Evolutionary conservation across 352 stramenopile genomes (phyloP), one percentile per base, ranked within the genome.

Genomic region (Globisporangium takayamanum): DNA sequence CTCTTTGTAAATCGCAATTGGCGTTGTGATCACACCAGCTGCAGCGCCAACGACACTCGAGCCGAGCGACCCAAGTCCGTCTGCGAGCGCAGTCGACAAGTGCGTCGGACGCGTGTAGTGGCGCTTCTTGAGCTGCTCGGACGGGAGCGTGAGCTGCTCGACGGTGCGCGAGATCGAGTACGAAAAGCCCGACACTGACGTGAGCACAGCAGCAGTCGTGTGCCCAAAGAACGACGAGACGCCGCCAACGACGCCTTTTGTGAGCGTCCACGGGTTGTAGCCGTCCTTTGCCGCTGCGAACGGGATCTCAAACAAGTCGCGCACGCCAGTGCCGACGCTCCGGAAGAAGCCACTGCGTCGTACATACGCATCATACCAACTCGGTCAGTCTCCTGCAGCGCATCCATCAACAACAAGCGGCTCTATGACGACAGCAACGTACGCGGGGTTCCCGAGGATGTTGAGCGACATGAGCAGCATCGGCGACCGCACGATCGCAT

Each of bases 401-500:
- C 5, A 42, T 39, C 22, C 16, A 18, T 14, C 12, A 18, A 52
- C 20, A 58, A 1, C 22, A 36, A 36, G 14, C 33, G 8, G 45
- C 20, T 26, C 50, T 33, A 33, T 3, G 28, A 33, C 28, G 28
- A 22, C 28, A 2, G 6, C 30, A n/a, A 76, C 82, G 50, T 87
- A 94, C 84, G 83, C 81, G 61, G 85, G 85, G 55, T 94, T 94
- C 26, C 85, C 85, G 50, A 92, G 63, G 54, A 92, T 87, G 67
- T 92, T 92, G 52, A 94, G 69, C 15, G 85, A 94, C 83, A 92
- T 88, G 15, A 94, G 44, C 28, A 94, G 63, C 66, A 92, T 70
- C 5, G 83, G 85, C 7, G 78, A 88, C 20, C 84, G 74, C 26
- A 94, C 80, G 47, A 94, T 84, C 3, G 84, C 73, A 33, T 94